Base-by-base conservation (phyloP, 805 yeast species). In the Saturnispora hagleri region DNA sequence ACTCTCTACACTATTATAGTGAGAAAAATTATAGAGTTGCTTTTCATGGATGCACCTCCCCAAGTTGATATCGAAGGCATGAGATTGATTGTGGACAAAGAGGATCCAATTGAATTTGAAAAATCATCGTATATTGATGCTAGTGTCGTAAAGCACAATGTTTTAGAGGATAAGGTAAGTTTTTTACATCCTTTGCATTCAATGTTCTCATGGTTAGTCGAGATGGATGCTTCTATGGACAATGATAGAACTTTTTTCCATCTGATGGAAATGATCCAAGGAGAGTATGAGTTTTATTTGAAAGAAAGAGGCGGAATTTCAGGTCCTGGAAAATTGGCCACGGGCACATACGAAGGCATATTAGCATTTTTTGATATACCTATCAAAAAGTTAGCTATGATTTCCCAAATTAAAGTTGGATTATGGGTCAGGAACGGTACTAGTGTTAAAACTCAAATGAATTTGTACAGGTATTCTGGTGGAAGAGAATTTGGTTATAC, bases 391-490 rank as follows among this genome's bases (percentile, higher is more conserved):
- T 62, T 89, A 28, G 96, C 87, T 0, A 66, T 87, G 8, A 67
- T 88, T 57, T 80, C 96, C 0, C 97, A 93, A 60, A 86, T 91
- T 8, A 84, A 87, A 54, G 81, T 86, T 0, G 97, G 97, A 0
- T 77, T 85, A 52, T 91, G 98, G 98, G 97, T 91, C 0, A 77
- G 98, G 60, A 91, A 91, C 66, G 99, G 99, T 0, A 76, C 80
- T 53, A 84, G 90, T 41, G 81, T 89, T 5, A 74, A 85, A 41
- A 81, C 82, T 26, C 98, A 91, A 62, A 74, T 86, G 56, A 84
- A 82, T 58, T 81, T 89, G 52, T 91, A 91, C 64, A 77, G 85
- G 40, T 83, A 80, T 53, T 77, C 89, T 12, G 86, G 89, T 4
- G 73, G 90, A 47, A 73, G 97, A 51, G 97, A 90, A 56, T 79